Conservation (phyloP, 2,329 filamentous ascomycete species). For the Emmonsia crescens region DNA sequence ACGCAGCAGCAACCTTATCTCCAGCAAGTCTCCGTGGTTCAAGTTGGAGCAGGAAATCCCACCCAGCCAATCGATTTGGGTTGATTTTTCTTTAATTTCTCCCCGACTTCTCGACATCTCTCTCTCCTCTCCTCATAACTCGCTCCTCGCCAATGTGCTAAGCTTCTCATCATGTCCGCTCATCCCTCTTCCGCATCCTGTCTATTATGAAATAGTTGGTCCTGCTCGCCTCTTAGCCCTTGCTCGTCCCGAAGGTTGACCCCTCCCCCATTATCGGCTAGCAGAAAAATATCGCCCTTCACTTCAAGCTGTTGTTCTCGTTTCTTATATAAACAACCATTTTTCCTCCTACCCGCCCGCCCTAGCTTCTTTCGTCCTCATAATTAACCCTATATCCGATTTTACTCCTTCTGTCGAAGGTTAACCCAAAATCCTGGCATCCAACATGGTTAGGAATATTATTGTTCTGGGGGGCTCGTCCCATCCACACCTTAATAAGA, state of each 20-base stretch:
- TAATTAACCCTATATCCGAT: slow-evolving; percentile 2
- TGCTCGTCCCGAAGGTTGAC: neutral
- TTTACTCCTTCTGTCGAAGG: slow-evolving; percentile 5
- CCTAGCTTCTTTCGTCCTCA: slow-evolving; percentile 8
- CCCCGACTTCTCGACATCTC: neutral
- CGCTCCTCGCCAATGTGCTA: slow-evolving; percentile 1
- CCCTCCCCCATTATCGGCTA: neutral
- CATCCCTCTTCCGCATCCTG: neutral
- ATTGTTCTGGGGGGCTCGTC: slow-evolving; percentile 88
- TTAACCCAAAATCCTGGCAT: slow-evolving; percentile 5
- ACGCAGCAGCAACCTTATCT: neutral
- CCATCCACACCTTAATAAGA: slow-evolving; percentile 77
- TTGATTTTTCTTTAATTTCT: neutral
- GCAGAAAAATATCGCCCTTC: neutral
- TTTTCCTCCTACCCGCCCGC: slow-evolving; percentile 12
- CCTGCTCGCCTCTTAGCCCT: neutral
- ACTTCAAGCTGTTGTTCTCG: slow-evolving; percentile 15
- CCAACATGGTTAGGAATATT: slow-evolving; percentile 80
- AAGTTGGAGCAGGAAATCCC: neutral
- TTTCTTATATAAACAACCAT: neutral
- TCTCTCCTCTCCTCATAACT: neutral
- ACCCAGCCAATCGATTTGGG: neutral
- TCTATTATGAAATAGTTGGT: slow-evolving; percentile 5
- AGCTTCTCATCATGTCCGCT: neutral
- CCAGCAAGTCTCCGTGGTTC: neutral